Evolutionary conservation across 257 asterid species (phyloP).

Genomic region (Penstemon barbatus): DNA sequence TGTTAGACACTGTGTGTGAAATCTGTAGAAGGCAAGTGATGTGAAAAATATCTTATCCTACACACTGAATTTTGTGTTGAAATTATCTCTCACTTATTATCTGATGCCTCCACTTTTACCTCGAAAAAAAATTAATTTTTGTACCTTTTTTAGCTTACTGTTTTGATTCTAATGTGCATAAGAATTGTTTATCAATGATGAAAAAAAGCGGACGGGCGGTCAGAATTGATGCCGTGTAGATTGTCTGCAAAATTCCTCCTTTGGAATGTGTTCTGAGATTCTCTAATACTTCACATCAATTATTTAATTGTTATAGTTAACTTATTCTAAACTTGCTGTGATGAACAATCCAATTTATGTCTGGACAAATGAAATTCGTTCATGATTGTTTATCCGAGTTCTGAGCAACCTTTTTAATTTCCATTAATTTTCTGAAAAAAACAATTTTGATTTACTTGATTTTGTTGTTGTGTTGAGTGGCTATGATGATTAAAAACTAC

Average conservation of each 20-base stretch:
- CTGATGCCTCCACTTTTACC: constrained; percentile 26
- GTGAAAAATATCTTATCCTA: constrained; percentile 28
- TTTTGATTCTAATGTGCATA: not conserved
- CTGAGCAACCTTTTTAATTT: constrained; percentile 42
- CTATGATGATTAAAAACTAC: constrained; percentile 69
- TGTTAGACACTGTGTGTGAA: no score
- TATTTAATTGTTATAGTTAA: not conserved
- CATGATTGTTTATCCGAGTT: constrained; percentile 52
- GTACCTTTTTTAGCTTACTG: not conserved
- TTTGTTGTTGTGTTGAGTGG: constrained; percentile 16
- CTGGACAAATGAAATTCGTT: constrained; percentile 71
- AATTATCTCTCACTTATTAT: constrained; percentile 32
- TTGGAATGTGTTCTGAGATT: constrained; percentile 59
- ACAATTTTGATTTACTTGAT: not conserved
- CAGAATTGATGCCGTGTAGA: constrained; percentile 93
- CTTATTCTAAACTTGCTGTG: constrained; percentile 33
- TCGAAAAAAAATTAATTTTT: not conserved
- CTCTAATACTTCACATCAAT: not conserved
- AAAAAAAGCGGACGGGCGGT: constrained; percentile 87
- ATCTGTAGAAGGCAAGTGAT: constrained; percentile 21
- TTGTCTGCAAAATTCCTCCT: constrained; percentile 65
- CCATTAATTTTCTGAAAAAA: not conserved
- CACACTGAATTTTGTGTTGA: constrained; percentile 48
- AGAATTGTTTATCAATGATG: constrained; percentile 44
- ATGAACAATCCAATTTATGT: constrained; percentile 56